Evolutionary conservation across 345 rosid species (phyloP), one percentile per base, ranked within the genome.

Genomic region (Brassica nigra): DNA sequence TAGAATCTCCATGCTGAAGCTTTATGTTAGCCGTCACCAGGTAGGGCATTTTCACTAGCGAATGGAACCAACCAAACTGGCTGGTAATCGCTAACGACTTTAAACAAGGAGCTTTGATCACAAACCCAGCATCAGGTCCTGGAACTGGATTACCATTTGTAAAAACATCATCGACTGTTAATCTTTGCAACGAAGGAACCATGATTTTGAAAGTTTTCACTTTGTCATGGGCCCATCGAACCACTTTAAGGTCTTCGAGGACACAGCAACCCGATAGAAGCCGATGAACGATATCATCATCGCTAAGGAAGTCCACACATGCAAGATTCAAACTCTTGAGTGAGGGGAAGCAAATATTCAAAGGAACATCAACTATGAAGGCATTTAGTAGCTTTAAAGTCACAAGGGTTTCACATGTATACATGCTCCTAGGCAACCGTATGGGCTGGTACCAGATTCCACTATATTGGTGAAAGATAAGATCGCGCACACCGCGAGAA

Each of bases 31-130:
- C 77, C 12, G 6, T 65, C 34, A 6, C 33, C 8, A 74, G 49
- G 9, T 62, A 2, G 0, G 78, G 71, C 78, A 66, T 54, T 0
- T 34, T 23, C 36, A 14, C 65, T 12, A 66, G n/a, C 1, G 71
- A 75, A 34, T 8, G 23, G 18, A 9, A 5, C 71, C 15, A 47
- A 11, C 1, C 18, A 49, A 20, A 12, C 6, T 4, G 36, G 29
- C 28, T 31, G 5, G 1, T 7, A 62, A 39, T 20, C 10, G 0
- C n/a, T 4, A 75, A 66, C 2, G 8, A 37, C 30, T 15, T 27
- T 15, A 75, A 36, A 54, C 57, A 75, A 27, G 78, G 78, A 75
- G 72, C 18, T 2, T 75, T 10, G 37, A 75, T 75, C n/a, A 55
- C 49, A 65, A 6, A 57, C 1, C 62, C 62, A 8, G 39, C 62